Evolutionary conservation across 2,329 filamentous ascomycete genomes (phyloP), one percentile per base, ranked within the genome.

Genomic region (Biscogniauxia mediterranea): DNA sequence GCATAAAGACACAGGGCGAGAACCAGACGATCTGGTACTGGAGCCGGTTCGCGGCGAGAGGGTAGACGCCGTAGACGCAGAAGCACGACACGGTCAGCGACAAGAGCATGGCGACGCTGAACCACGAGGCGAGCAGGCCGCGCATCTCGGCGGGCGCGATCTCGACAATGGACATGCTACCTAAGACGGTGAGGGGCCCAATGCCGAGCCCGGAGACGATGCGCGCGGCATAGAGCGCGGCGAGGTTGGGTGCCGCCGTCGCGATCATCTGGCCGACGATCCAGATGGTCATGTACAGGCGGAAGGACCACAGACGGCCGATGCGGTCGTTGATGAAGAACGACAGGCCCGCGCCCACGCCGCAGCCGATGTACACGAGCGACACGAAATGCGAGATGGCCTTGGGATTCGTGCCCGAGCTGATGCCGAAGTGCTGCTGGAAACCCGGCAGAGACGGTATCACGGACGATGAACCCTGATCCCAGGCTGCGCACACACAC

Each of bases 331-430:
- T 77, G 64, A 77, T 62, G 68, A 77, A 75, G 67, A 75, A 77
- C 7, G 74, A 74, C 1, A 73, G 58, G 21, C 58, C 66, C 3
- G 75, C 70, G 1, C 74, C 74, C 4, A 71, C 62, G 46, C 66
- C 73, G 46, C 61, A 65, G 2, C 72, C 73, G 46, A 78, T 64
- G 58, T 77, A 67, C 17, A 71, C 69, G 28, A 78, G 62, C 4
- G 76, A 78, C 50, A 79, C 69, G 61, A 76, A 77, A 56, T 76
- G 75, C n/a, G 58, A 63, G 25, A 75, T 74, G 15, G 69, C 59
- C 3, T 58, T 54, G 1, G 71, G 65, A 57, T 69, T 68, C 52
- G 72, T 61, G 8, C 65, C 65, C 20, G 74, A 73, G 25, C 57
- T 71, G 59, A 77, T 71, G 19, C 68, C 69, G 52, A 78, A 78